Conservation (phyloP, 805 yeast genomes). For the Kodamaea kakaduensis region DNA sequence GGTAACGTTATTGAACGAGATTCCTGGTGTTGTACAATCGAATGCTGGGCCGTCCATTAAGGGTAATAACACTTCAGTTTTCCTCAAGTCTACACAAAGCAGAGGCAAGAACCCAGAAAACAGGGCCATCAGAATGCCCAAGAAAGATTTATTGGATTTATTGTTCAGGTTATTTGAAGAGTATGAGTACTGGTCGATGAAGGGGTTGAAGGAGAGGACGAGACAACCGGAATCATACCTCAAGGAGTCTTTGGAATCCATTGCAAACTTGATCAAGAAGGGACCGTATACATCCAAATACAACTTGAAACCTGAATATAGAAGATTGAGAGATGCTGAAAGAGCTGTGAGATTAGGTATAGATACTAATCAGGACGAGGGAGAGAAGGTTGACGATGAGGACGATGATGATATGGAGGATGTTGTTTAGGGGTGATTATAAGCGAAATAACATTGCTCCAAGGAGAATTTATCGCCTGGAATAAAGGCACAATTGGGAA, state of each 20-base stretch:
- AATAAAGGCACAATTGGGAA: too few relatives aligned
- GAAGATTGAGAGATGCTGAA: slow-evolving; percentile 71
- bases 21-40: slow-evolving; percentile 84
- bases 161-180: slow-evolving; percentile 88
- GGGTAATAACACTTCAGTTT: slow-evolving; percentile 61
- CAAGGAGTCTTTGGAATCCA: slow-evolving; percentile 84
- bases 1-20: slow-evolving; percentile 68
- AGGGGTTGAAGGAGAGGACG: slow-evolving; percentile 89
- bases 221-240: slow-evolving; percentile 92
- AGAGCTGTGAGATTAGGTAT: slow-evolving; percentile 60
- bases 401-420: slow-evolving; percentile 75
- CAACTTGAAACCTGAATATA: slow-evolving; percentile 85
- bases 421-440: too few relatives aligned
- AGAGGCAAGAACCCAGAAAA: slow-evolving; percentile 60
- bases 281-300: slow-evolving; percentile 96
- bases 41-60: slow-evolving; percentile 81
- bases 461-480: too few relatives aligned
- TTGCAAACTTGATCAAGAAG: slow-evolving; percentile 84
- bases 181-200: slow-evolving; percentile 94
- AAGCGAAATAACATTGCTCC: too few relatives aligned
- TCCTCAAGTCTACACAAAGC: slow-evolving; percentile 44
- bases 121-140: slow-evolving; percentile 90
- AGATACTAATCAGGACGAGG: slow-evolving; percentile 40
- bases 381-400: slow-evolving; percentile 52
- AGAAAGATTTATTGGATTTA: slow-evolving; percentile 83